These are phyloP conservation scores for Yarrowia sp. DNA, from an alignment of 805 yeast genomes.

Conservation along the genomic window DNA sequence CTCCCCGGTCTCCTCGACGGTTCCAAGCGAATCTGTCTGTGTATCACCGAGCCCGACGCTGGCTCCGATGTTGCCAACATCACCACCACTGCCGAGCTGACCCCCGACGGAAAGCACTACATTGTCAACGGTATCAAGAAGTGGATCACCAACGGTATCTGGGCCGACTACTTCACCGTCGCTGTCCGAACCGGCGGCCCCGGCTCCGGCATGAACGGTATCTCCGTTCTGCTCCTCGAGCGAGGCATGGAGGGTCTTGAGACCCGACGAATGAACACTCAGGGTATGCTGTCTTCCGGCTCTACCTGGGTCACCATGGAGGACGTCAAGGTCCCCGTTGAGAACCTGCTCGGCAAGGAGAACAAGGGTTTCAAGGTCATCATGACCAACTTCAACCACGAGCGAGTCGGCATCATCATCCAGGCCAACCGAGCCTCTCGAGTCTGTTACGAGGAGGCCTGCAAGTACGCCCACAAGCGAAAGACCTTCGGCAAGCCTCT, in stretches of 20 bases:
- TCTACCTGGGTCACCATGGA: constrained; percentile 43
- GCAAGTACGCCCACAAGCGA: constrained; percentile 42
- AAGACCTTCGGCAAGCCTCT: constrained; percentile 44
- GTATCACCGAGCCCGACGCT: constrained; percentile 46
- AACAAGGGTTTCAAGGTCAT: constrained; percentile 44
- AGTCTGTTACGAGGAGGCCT: constrained; percentile 41
- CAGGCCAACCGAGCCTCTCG: constrained; percentile 43
- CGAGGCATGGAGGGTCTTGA: constrained; percentile 39
- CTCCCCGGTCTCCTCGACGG: constrained; percentile 41
- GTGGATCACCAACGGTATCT: constrained; percentile 47
- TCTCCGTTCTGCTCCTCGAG: constrained; percentile 42
- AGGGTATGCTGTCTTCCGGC: constrained; percentile 45
- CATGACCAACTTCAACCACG: constrained; percentile 46
- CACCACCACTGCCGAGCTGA: constrained; percentile 40
- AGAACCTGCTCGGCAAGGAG: constrained; percentile 41
- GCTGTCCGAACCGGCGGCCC: constrained; percentile 46
- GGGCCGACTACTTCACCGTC: constrained; percentile 44
- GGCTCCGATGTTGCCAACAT: constrained; percentile 45
- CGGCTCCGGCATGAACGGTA: constrained; percentile 40
- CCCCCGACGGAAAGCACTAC: constrained; percentile 42
- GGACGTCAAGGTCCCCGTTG: constrained; percentile 45
- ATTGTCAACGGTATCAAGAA: constrained; percentile 44
- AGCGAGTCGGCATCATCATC: constrained; percentile 42
- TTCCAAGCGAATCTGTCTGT: constrained; percentile 41
- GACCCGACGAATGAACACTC: constrained; percentile 41